Conservation (phyloP, 108 stramenopile genomes). For the Stephanodiscus triporus region DNA sequence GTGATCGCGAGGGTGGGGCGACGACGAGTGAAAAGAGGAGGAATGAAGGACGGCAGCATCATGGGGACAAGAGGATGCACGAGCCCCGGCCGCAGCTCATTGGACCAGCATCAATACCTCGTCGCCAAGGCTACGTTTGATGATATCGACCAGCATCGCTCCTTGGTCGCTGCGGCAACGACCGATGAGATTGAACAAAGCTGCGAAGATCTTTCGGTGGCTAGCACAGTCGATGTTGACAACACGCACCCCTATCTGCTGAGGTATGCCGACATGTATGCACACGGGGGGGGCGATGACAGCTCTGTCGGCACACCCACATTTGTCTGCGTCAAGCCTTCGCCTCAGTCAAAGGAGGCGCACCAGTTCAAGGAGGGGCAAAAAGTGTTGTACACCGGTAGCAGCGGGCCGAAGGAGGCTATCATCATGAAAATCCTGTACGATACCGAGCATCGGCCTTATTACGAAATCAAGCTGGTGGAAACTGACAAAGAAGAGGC, state of each 20-base stretch:
- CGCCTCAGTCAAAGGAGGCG: neutral
- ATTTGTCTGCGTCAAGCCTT: slow-evolving; percentile 16
- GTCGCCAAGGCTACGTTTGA: slow-evolving; percentile 17
- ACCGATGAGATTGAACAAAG: slow-evolving; percentile 15
- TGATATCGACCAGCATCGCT: slow-evolving; percentile 3
- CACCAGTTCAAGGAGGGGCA: slow-evolving; percentile 25
- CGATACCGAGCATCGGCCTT: slow-evolving; percentile 16
- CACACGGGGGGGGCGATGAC: slow-evolving; percentile 12
- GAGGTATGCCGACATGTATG: slow-evolving; percentile 35
- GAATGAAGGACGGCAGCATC: neutral
- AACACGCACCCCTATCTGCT: slow-evolving; percentile 39
- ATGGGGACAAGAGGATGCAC: neutral
- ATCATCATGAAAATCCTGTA: slow-evolving; percentile 19
- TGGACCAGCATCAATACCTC: neutral
- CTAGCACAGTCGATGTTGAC: slow-evolving; percentile 24
- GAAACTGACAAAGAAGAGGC: neutral
- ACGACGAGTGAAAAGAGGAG: neutral
- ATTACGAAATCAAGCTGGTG: slow-evolving; percentile 24
- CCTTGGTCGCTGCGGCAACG: slow-evolving; percentile 6
- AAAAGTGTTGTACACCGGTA: slow-evolving; percentile 19
- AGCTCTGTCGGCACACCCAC: neutral
- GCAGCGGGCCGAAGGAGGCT: slow-evolving; percentile 5
- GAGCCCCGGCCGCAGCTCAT: neutral
- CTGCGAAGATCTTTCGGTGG: slow-evolving; percentile 6
- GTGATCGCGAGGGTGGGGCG: neutral